Base-by-base conservation (phyloP, 192 early-diverging fungal species). In the Diversispora epigaea region DNA sequence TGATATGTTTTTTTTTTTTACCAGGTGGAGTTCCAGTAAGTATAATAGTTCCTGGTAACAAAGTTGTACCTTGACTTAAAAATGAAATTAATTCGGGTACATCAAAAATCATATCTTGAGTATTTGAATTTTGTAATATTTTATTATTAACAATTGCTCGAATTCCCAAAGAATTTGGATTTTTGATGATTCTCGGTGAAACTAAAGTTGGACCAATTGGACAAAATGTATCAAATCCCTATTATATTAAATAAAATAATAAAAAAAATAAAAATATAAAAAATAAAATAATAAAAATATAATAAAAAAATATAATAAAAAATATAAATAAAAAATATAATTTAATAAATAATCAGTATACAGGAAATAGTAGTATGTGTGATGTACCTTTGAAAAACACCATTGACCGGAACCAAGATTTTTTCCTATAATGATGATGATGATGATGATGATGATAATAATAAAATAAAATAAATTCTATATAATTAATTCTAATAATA, bases 11-110 rank as follows among this genome's bases (percentile, higher is more conserved):
- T n/a, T n/a, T n/a, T n/a, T n/a, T n/a, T n/a, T 32, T 68, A 61
- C 66, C 84, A 21, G 62, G 50, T 14, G 84, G 84, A 40, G 80
- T 85, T 44, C 84, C 84, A 2, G 87, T 88, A 25, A 87, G 64
- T 21, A 88, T 88, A 21, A 88, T 79, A 19, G 85, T 86, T 0
- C 85, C 86, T 19, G 88, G 85, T 68, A 77, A 77, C 25, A 90
- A 71, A 12, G 89, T 89, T 0, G 85, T 87, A 9, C 88, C 87
- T 77, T 90, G 88, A 45, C 84, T 85, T 74, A 90, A 75, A 73
- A 89, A 90, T 8, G 80, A 77, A 61, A 89, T 79, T 65, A 90
- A 61, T n/a, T 64, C 49, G 0, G 86, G 58, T 40, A 89, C 81
- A 73, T 84, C 63, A 46, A 84, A 86, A 52, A 89, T 89, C 88